Conservation (phyloP, 768 basidiomycete species). For the Tulasnella sp. region DNA sequence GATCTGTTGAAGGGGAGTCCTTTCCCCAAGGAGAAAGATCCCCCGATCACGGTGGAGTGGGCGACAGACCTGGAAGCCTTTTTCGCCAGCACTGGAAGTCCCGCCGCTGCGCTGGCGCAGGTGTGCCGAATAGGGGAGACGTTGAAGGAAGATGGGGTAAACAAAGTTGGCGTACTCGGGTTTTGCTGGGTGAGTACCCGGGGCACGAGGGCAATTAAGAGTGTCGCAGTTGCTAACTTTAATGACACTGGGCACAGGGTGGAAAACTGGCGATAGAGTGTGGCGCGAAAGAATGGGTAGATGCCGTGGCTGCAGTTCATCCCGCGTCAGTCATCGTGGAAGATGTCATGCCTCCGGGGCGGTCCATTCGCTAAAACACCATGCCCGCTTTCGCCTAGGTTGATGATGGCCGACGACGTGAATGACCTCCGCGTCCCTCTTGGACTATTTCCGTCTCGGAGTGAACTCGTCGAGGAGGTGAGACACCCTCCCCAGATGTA, state of each 20-base stretch:
- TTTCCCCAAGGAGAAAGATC: constrained; percentile 39
- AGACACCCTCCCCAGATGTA: constrained; percentile 16
- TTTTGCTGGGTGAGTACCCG: constrained; percentile 41
- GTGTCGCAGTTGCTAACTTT: constrained; percentile 5
- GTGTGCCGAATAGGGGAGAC: constrained; percentile 32
- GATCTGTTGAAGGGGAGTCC: constrained; percentile 48
- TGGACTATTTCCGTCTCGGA: constrained; percentile 44
- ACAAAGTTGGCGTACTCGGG: constrained; percentile 34
- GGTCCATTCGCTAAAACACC: not conserved
- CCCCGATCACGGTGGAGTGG: constrained; percentile 41
- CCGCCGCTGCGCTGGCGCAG: constrained; percentile 31
- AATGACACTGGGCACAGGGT: constrained; percentile 36
- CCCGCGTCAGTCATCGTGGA: constrained; percentile 39
- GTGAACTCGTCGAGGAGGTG: constrained; percentile 46
- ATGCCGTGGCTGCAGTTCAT: constrained; percentile 40
- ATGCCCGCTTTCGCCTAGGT: constrained; percentile 35
- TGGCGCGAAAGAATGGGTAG: constrained; percentile 28
- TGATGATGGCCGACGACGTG: constrained; percentile 32
- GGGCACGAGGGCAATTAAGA: constrained; percentile 13
- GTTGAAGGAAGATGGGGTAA: constrained; percentile 34
- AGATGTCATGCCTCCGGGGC: no score
- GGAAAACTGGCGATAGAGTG: constrained; percentile 22
- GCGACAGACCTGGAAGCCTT: constrained; percentile 44
- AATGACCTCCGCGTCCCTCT: constrained; percentile 40
- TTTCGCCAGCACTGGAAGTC: constrained; percentile 42